Evolutionary conservation across 495 filamentous ascomycete genomes (phyloP).

Genomic region (Lophium mytilinum): DNA sequence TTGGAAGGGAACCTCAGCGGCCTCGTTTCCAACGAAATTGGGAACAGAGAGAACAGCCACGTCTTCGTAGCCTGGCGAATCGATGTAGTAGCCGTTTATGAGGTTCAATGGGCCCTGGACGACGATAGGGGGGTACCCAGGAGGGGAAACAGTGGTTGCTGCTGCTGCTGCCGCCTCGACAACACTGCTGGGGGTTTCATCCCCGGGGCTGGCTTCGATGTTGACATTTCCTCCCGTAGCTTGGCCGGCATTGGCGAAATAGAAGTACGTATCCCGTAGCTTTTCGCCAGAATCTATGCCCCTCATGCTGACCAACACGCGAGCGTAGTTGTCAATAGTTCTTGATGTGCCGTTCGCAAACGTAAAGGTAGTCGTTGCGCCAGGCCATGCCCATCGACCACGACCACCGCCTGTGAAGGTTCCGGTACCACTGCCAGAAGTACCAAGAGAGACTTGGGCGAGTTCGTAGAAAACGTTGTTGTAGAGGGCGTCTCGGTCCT

Average conservation of each 20-base stretch:
- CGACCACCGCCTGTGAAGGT: conserved; percentile 28
- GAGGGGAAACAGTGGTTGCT: conserved; percentile 3
- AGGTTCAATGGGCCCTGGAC: conserved; percentile 35
- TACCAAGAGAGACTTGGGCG: conserved; percentile 21
- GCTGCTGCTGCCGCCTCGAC: background rate
- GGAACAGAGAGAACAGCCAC: conserved; percentile 34
- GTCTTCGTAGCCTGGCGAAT: conserved; percentile 36
- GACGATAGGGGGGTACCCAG: conserved; percentile 42
- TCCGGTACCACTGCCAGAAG: conserved; percentile 14
- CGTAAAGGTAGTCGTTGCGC: conserved; percentile 20
- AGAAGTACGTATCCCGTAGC: conserved; percentile 5
- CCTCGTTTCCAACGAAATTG: conserved; percentile 12
- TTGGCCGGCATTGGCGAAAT: background rate
- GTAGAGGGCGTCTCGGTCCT: conserved; percentile 27
- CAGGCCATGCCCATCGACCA: conserved; percentile 20
- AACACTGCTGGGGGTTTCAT: background rate
- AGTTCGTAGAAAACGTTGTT: conserved; percentile 26
- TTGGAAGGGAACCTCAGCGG: conserved; percentile 30
- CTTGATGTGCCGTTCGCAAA: conserved; percentile 27
- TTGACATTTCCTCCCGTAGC: background rate
- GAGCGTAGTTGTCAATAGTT: conserved; percentile 23
- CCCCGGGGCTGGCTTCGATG: background rate
- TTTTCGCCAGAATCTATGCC: conserved; percentile 9
- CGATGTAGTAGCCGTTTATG: conserved; percentile 39
- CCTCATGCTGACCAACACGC: conserved; percentile 5